phyloP scores from a whole-genome alignment of 2,329 filamentous ascomycete species.

The Fusarium guadeloupense region DNA sequence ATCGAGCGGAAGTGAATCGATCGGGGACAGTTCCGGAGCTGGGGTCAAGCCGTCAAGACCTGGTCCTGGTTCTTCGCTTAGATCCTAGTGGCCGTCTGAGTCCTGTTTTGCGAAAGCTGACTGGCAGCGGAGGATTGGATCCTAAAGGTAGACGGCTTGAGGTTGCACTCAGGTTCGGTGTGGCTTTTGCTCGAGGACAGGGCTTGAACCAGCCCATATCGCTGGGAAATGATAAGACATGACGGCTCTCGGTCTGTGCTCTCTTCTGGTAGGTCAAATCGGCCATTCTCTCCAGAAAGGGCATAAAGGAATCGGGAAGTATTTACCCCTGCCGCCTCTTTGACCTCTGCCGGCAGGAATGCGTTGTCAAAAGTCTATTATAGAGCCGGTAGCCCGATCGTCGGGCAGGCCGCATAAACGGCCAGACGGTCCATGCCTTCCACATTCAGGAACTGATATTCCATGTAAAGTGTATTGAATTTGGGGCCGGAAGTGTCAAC shows the following conservation, averaged over 20 bases:
- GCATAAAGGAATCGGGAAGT: not conserved
- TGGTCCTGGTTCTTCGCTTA: slow-evolving; percentile 25
- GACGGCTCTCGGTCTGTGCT: slow-evolving; percentile 22
- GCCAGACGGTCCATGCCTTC: too few species aligned
- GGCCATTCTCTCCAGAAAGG: not conserved
- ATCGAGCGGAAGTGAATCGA: slow-evolving; percentile 4
- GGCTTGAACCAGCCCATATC: slow-evolving; percentile 14
- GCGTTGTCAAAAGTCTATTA: slow-evolving; percentile 19
- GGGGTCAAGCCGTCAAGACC: slow-evolving; percentile 16
- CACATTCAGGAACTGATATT: not conserved
- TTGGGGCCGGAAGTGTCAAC: not conserved
- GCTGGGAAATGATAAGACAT: slow-evolving; percentile 20
- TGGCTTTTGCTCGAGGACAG: slow-evolving; percentile 25
- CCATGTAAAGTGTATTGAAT: not conserved
- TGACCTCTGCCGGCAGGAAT: slow-evolving; percentile 22
- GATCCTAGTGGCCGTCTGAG: slow-evolving; percentile 35
- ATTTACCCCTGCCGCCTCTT: slow-evolving; percentile 16
- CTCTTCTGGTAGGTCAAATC: slow-evolving; percentile 4
- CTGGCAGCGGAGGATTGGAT: slow-evolving; percentile 7
- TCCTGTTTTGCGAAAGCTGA: slow-evolving; percentile 8
- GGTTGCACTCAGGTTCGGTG: slow-evolving; percentile 10
- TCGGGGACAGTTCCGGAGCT: slow-evolving; percentile 14
- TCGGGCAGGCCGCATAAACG: slow-evolving; percentile 19
- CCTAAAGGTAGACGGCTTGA: slow-evolving; percentile 7
- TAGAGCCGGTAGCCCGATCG: not conserved